Evolutionary conservation across 2,329 filamentous ascomycete species (phyloP).

Genomic region (Lizonia empirigonia): DNA sequence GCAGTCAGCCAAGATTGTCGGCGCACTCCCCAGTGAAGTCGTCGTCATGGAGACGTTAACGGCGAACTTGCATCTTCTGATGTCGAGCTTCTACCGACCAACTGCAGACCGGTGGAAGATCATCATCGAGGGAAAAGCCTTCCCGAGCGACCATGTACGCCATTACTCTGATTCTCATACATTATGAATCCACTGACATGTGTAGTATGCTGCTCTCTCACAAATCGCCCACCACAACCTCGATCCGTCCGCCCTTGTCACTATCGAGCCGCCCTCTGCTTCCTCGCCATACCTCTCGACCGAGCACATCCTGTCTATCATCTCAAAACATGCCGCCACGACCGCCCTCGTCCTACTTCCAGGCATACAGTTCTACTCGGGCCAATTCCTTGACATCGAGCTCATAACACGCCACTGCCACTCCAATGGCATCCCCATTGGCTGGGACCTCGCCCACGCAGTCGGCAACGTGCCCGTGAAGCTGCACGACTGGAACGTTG

Average conservation of each 20-base stretch:
- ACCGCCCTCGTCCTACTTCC: conserved; percentile 81
- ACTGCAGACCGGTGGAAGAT: conserved; percentile 72
- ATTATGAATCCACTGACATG: neutral
- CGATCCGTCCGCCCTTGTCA: conserved; percentile 71
- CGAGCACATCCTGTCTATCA: conserved; percentile 71
- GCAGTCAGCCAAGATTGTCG: conserved; percentile 74
- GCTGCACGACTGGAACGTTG: conserved; percentile 87
- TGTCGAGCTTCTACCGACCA: conserved; percentile 83
- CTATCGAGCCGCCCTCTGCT: conserved; percentile 66
- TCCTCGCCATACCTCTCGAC: conserved; percentile 68
- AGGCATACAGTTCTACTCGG: conserved; percentile 90
- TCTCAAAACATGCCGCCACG: conserved; percentile 73
- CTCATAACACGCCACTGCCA: conserved; percentile 80
- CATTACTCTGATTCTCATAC: neutral
- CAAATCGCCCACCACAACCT: conserved; percentile 75
- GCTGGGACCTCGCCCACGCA: conserved; percentile 89
- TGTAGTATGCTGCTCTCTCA: conserved; percentile 79
- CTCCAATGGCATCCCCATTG: conserved; percentile 71
- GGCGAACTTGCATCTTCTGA: conserved; percentile 77
- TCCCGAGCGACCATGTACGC: conserved; percentile 79
- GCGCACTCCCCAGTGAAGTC: conserved; percentile 73
- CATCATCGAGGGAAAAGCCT: conserved; percentile 87
- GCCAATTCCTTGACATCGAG: conserved; percentile 83
- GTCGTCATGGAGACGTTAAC: conserved; percentile 90
- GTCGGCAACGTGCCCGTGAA: conserved; percentile 80